phyloP scores from a whole-genome alignment of 2,329 filamentous ascomycete genomes.

The Ilyonectria robusta region DNA sequence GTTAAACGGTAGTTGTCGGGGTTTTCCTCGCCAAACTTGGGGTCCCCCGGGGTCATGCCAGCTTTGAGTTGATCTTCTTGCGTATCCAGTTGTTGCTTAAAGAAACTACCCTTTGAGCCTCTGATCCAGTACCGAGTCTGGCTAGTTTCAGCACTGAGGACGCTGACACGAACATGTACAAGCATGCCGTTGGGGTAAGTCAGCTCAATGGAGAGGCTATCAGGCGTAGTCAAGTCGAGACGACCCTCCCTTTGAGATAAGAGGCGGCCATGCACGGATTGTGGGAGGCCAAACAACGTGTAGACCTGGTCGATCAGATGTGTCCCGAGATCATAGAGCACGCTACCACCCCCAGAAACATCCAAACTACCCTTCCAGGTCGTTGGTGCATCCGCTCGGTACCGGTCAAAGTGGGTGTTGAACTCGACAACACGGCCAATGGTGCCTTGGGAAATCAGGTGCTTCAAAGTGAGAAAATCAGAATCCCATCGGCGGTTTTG shows the following conservation, averaged over 20 bases:
- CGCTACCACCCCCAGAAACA: constrained; percentile 75
- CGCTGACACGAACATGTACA: constrained; percentile 77
- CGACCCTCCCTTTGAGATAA: constrained; percentile 71
- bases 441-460: constrained; percentile 70
- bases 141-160: constrained; percentile 76
- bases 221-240: constrained; percentile 64
- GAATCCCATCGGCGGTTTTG: constrained; percentile 85
- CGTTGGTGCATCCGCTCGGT: constrained; percentile 70
- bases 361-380: constrained; percentile 77
- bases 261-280: constrained; percentile 76
- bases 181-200: constrained; percentile 74
- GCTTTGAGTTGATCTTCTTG: constrained; percentile 82
- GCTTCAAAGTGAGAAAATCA: constrained; percentile 79
- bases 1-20: constrained; percentile 72
- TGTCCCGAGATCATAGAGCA: constrained; percentile 81
- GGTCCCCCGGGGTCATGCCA: constrained; percentile 73
- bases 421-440: constrained; percentile 84
- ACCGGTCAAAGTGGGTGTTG: constrained; percentile 85
- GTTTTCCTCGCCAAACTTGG: constrained; percentile 76
- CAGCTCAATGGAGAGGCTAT: constrained; percentile 75
- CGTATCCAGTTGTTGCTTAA: constrained; percentile 78
- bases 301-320: constrained; percentile 85
- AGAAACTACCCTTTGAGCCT: constrained; percentile 82
- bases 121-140: constrained; percentile 85
- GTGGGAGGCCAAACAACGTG: constrained; percentile 77